A percentile compares a stretch with the other conserved stretches of the same genome.
phyloP scores from a whole-genome alignment of 192 early-diverging fungal species.

The Gonapodya prolifera region DNA sequence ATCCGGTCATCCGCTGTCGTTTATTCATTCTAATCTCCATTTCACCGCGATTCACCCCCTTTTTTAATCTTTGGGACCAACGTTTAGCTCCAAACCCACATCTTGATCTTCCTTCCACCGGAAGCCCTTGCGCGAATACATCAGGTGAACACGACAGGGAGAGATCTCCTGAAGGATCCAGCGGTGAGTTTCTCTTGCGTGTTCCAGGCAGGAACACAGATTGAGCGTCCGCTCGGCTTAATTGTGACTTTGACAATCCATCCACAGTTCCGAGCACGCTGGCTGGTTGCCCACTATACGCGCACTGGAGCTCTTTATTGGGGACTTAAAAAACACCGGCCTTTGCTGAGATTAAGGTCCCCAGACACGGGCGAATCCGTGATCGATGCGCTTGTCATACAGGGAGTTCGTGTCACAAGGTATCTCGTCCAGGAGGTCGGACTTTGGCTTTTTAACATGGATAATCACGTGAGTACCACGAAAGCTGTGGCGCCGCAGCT shows the following conservation, averaged over 20 bases:
- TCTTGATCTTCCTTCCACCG: not conserved
- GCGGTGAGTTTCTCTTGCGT: not conserved
- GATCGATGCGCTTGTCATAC: not conserved
- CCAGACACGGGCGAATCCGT: not conserved
- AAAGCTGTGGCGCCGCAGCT: not conserved
- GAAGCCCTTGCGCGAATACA: not conserved
- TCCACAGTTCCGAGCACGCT: not conserved
- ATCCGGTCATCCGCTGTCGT: no score
- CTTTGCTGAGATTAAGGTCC: not conserved
- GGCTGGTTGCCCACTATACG: not conserved
- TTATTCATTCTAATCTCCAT: no score
- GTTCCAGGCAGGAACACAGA: no score
- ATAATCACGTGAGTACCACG: not conserved
- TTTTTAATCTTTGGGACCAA: not conserved
- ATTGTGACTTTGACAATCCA: not conserved
- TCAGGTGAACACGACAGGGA: not conserved
- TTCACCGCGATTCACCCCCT: not conserved
- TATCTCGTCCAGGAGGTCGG: not conserved
- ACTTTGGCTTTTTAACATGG: not conserved
- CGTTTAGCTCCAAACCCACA: not conserved
- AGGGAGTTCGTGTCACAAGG: not conserved
- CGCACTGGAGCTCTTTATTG: not conserved
- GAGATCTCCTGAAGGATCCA: not conserved
- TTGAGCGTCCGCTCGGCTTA: not conserved
- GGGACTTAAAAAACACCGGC: not conserved